Evolutionary conservation across 768 basidiomycete genomes (phyloP).

Genomic region (Calocybe indica): DNA sequence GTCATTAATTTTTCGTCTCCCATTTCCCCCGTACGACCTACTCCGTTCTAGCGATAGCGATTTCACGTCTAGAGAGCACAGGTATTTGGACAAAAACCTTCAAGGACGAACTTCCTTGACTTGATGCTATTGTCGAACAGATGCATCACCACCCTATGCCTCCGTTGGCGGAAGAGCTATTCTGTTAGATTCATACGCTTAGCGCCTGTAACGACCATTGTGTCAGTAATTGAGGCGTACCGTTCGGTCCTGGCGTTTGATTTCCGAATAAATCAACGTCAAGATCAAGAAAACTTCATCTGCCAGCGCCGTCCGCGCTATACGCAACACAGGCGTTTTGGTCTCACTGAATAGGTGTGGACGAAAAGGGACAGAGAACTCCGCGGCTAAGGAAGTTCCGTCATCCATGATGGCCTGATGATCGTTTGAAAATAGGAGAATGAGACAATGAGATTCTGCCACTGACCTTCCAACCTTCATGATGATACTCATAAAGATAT

Average conservation of each 20-base stretch:
- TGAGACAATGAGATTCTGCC: not conserved
- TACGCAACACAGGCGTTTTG: constrained; percentile 30
- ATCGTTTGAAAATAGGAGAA: constrained; percentile 3
- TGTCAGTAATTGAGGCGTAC: constrained; percentile 11
- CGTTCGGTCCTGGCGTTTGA: constrained; percentile 27
- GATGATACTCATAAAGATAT: constrained; percentile 28
- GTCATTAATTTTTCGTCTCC: no score
- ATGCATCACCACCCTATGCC: not conserved
- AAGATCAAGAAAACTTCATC: constrained; percentile 33
- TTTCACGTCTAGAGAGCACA: no score
- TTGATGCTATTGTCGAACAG: no score
- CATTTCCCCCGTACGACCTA: no score
- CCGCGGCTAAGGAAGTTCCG: constrained; percentile 26
- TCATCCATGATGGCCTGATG: constrained; percentile 16
- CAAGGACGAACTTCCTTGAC: no score
- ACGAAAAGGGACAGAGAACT: constrained; percentile 39
- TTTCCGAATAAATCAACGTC: constrained; percentile 28
- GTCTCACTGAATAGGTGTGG: constrained; percentile 42
- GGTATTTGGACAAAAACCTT: no score
- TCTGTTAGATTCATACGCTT: not conserved
- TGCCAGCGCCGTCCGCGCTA: constrained; percentile 32
- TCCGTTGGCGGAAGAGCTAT: not conserved
- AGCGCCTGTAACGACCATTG: not conserved
- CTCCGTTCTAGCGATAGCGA: no score
- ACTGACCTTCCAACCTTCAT: constrained; percentile 39